phyloP scores from a whole-genome alignment of 1,284 basidiomycete species.

The Somion occarium region DNA sequence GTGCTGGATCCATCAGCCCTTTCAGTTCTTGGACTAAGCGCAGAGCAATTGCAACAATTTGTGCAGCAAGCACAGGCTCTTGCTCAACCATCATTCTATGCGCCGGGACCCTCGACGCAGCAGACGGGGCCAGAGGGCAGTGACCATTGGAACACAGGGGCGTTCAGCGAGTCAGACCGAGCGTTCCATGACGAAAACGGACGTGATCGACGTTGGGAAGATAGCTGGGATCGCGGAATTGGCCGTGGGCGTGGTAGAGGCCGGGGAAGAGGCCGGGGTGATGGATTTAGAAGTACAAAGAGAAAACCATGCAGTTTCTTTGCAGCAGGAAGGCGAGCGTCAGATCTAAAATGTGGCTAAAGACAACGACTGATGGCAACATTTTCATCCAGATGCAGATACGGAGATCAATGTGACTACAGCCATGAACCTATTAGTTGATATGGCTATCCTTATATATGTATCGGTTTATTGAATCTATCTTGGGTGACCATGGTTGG shows the following conservation, averaged over 20 bases:
- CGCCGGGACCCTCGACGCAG: slow-evolving; percentile 10
- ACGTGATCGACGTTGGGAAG: slow-evolving; percentile 40
- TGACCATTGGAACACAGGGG: slow-evolving; percentile 17
- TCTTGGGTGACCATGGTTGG: too few relatives aligned
- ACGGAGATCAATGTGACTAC: slow-evolving; percentile 81
- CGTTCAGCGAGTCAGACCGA: slow-evolving; percentile 32
- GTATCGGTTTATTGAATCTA: neutral
- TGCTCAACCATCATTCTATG: slow-evolving; percentile 12
- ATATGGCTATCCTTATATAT: neutral
- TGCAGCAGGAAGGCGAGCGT: slow-evolving; percentile 84
- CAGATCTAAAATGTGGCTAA: slow-evolving; percentile 34
- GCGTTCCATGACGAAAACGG: slow-evolving; percentile 40
- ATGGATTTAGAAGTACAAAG: slow-evolving; percentile 70
- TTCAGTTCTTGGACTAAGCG: slow-evolving; percentile 37
- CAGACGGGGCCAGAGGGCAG: neutral
- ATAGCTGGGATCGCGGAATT: slow-evolving; percentile 32
- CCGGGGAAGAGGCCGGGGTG: slow-evolving; percentile 46
- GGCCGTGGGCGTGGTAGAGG: slow-evolving; percentile 50
- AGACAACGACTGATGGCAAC: slow-evolving; percentile 42
- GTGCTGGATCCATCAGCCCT: slow-evolving; percentile 17
- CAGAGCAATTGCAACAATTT: slow-evolving; percentile 61
- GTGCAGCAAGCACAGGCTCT: slow-evolving; percentile 47
- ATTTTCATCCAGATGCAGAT: slow-evolving; percentile 65
- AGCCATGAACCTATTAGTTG: slow-evolving; percentile 46
- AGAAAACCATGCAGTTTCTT: slow-evolving; percentile 84